A percentile compares a stretch with the other conserved stretches of the same genome.
Conservation (phyloP, 1,139 yeast species). For the Candida sp. region DNA sequence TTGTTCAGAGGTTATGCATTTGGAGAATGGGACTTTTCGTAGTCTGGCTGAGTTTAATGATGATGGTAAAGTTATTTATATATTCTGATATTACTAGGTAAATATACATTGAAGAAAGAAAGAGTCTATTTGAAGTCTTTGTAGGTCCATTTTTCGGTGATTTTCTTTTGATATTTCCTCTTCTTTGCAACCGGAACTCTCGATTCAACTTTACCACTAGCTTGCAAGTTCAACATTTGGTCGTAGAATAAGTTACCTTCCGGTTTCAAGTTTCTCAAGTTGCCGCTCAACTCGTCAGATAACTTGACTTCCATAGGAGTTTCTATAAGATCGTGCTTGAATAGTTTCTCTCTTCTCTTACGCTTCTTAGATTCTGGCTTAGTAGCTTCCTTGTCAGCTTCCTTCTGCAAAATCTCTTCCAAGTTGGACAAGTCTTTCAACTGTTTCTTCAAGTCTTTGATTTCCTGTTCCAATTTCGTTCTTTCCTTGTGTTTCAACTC, state of each 20-base stretch:
- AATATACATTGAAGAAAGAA: not conserved
- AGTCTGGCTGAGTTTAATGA: conserved; percentile 2
- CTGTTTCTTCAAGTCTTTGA: conserved; percentile 60
- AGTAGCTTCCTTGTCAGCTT: conserved; percentile 24
- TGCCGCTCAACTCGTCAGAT: conserved; percentile 86
- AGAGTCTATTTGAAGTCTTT: conserved; percentile 71
- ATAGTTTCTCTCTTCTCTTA: conserved; percentile 35
- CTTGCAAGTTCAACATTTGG: conserved; percentile 80
- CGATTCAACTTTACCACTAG: conserved; percentile 85
- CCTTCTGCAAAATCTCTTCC: conserved; percentile 50
- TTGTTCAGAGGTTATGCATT: conserved; percentile 53
- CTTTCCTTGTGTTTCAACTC: conserved; percentile 69
- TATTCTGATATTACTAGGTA: not conserved
- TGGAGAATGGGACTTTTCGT: conserved; percentile 53
- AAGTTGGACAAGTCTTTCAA: conserved; percentile 62
- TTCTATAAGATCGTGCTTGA: conserved; percentile 62
- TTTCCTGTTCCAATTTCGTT: conserved; percentile 55
- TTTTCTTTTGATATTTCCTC: conserved; percentile 70
- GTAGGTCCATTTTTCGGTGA: conserved; percentile 92
- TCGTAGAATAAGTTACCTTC: conserved; percentile 91
- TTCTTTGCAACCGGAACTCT: conserved; percentile 73
- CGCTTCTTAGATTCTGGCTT: conserved; percentile 23
- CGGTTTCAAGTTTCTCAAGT: conserved; percentile 82
- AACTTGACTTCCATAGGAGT: conserved; percentile 84
- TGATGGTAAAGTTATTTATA: not conserved